Base-by-base conservation (phyloP, 1,284 basidiomycete species). In the Moniliophthora roreri region DNA sequence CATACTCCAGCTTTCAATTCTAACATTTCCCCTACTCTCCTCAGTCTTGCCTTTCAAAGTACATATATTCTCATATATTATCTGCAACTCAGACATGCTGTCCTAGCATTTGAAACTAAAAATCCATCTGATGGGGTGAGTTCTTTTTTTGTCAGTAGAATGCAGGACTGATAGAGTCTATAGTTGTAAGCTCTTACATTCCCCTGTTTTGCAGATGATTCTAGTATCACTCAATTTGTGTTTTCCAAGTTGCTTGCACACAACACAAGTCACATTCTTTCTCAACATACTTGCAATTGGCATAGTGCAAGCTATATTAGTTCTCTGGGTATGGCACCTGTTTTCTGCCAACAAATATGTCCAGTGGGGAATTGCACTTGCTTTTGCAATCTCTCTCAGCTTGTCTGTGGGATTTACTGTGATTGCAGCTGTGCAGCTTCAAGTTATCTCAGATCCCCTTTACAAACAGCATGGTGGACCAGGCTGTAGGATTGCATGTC, bases 281-380 rank as follows among this genome's bases (percentile, higher is more conserved):
- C 37, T 59, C 15, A 62, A 62, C 42, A 58, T 66, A n/a, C 23
- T 67, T 37, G 62, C 67, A 7, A 59, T 70, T 18, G 60, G 56
- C 11, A 60, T 69, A 26, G 63, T 71, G 21, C 69, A 71, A 63
- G 72, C 66, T 20, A 72, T 72, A 45, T 64, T 74, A 18, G 65
- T 70, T 26, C 58, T 66, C 36, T 66, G 73, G 24, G 64, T 72
- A 18, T 74, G 70, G 70, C 69, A 71, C 58, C 65, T 73, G 38
- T 74, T 72, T 54, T 65, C 66, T 9, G 59, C 61, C 21, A 63
- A 62, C 26, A 61, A 54, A 32, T 7, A 18, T 16, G 54, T 69
- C 28, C 66, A 63, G 48, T 56, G 64, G 18, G 54, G 50, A 15
- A 62, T 69, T 32, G 57, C 69, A 20, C 52, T 60, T 7, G 59